Evolutionary conservation across 2,329 filamentous ascomycete species (phyloP), one percentile per base, ranked within the genome.

Genomic region (Fusarium sp.): DNA sequence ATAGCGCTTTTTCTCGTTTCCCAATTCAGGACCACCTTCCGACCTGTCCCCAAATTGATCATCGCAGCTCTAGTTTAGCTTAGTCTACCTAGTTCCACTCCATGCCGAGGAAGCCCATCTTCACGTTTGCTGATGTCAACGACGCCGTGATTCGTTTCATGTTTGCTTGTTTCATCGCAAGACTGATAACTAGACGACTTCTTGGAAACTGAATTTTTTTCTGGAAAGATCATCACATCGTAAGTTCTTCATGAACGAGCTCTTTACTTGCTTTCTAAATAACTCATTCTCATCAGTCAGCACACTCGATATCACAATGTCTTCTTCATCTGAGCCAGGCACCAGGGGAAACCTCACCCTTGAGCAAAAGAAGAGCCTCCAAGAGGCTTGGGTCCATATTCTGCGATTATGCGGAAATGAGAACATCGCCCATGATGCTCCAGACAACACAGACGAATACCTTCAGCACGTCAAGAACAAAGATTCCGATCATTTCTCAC

Each of bases 341-440:
- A 72, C 70, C 4, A 48, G 70, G 29, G 63, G 65, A 3, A 75
- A 75, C 16, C 57, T 75, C 21, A 75, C 73, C 2, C 27, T 60
- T 15, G 63, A 76, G 15, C 57, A 75, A 19, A 51, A 70, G 27
- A 54, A 25, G 29, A 73, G 41, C 14, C 48, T 75, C 8, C 64
- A 74, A 10, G 60, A 75, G 31, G 65, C 73, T 11, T 75, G 73
- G 73, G 68, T 61, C 12, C 65, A 75, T 49, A 41, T 75, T 14
- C 65, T 75, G 15, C 60, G 73, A 8, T 39, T 75, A 18, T 63
- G 65, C 4, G 69, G 64, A 39, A 29, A 39, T 12, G n/a, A 73
- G 21, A 25, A n/a, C 10, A 41, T 59, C n/a, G 4, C 48, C 23
- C 63, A 64, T 0, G 49, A 60, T 15, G 46, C 52, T 0, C 60